These are phyloP conservation scores for Neospermospora avenae DNA, from an alignment of 2,329 filamentous ascomycete species.

Conservation along the genomic window DNA sequence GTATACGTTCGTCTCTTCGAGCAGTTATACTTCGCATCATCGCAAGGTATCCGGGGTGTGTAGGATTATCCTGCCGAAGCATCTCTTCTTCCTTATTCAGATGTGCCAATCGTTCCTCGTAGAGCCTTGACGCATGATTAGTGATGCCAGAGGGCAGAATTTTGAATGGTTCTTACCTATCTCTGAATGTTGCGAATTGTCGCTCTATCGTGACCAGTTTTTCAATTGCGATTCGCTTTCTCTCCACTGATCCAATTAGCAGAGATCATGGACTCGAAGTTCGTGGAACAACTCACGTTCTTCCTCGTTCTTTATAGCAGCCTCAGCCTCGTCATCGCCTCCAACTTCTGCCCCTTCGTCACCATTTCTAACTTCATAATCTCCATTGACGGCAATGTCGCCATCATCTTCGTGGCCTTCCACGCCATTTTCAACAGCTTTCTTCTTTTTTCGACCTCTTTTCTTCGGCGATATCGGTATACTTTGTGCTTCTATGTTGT, in stretches of 20 bases:
- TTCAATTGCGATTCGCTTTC: slow-evolving; percentile 76
- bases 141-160: slow-evolving; percentile 1
- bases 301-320: slow-evolving; percentile 60
- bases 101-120: slow-evolving; percentile 81
- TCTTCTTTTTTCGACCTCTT: slow-evolving; percentile 37
- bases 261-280: not conserved
- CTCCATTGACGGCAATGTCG: slow-evolving; percentile 26
- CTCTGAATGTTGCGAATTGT: slow-evolving; percentile 82
- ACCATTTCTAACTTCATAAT: slow-evolving; percentile 38
- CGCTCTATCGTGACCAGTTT: slow-evolving; percentile 78
- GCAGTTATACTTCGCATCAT: slow-evolving; percentile 87
- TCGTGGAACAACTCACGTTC: slow-evolving; percentile 47
- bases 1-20: slow-evolving; percentile 75
- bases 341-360: slow-evolving; percentile 54
- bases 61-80: slow-evolving; percentile 56
- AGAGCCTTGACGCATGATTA: slow-evolving; percentile 57
- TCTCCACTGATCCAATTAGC: slow-evolving; percentile 57
- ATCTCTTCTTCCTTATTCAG: slow-evolving; percentile 69
- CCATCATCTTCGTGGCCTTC: slow-evolving; percentile 28
- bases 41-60: slow-evolving; percentile 86
- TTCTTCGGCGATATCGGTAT: slow-evolving; percentile 34
- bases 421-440: slow-evolving; percentile 27
- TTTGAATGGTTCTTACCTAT: slow-evolving; percentile 54
- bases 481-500: slow-evolving; percentile 30
- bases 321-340: slow-evolving; percentile 57